Evolutionary conservation across 352 stramenopile genomes (phyloP).

Genomic region (Globisporangium yorkense): DNA sequence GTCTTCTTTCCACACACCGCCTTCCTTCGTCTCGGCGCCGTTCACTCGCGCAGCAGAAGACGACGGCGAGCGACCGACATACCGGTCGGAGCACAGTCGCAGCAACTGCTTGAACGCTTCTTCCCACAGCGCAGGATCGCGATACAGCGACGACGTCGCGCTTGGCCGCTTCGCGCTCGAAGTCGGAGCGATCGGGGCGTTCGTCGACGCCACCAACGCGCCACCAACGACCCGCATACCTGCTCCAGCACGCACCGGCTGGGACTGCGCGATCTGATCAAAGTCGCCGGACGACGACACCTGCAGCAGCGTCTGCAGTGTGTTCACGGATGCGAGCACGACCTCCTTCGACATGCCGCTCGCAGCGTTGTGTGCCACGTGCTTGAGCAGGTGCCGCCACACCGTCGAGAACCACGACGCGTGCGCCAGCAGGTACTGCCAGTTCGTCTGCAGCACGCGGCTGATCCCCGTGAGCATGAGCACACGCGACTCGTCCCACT

Average conservation of each 20-base stretch:
- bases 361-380: conserved; percentile 48
- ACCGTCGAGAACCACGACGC: conserved; percentile 54
- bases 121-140: conserved; percentile 62
- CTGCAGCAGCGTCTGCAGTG: conserved; percentile 79
- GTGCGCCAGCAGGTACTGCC: conserved; percentile 55
- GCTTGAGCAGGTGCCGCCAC: conserved; percentile 55
- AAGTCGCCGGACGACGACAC: conserved; percentile 69
- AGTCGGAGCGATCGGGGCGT: background rate
- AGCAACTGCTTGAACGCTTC: conserved; percentile 61
- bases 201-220: conserved; percentile 43
- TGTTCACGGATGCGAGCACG: conserved; percentile 63
- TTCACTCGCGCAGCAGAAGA: background rate
- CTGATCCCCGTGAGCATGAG: conserved; percentile 92
- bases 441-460: conserved; percentile 89
- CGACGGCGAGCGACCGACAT: conserved; percentile 3
- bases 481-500: conserved; percentile 96
- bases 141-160: conserved; percentile 14
- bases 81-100: conserved; percentile 43
- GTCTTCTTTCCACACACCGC: conserved; percentile 44
- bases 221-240: conserved; percentile 90
- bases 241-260: conserved; percentile 73
- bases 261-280: conserved; percentile 60
- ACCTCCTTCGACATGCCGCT: conserved; percentile 71
- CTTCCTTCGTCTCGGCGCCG: background rate
- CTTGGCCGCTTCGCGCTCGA: conserved; percentile 13